These are phyloP conservation scores for Monosporozyma siamensis DNA, from an alignment of 805 yeast genomes.

Conservation along the genomic window DNA sequence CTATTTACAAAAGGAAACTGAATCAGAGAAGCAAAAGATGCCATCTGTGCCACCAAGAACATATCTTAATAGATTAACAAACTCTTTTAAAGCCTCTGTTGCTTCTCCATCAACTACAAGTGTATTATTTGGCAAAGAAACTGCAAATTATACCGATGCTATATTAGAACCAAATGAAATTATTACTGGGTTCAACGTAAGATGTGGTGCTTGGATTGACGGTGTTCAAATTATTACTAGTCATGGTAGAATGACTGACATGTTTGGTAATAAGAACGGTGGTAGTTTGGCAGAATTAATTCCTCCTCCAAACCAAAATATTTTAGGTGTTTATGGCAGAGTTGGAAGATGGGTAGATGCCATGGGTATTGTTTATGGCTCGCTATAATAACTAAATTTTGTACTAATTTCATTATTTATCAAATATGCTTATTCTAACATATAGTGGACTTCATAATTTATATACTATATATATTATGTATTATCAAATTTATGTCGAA, in stretches of 20 bases:
- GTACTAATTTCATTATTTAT: too few relatives aligned
- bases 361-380: conserved; percentile 54
- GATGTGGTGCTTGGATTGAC: conserved; percentile 87
- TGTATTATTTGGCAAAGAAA: conserved; percentile 44
- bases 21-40: neutral
- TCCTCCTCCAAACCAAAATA: conserved; percentile 52
- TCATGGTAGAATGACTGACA: conserved; percentile 42
- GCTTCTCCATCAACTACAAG: conserved; percentile 5
- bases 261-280: conserved; percentile 65
- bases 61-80: conserved; percentile 29
- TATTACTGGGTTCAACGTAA: conserved; percentile 49
- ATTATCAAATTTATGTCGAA: neutral
- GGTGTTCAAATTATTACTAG: conserved; percentile 66
- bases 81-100: conserved; percentile 16
- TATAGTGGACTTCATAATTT: too few relatives aligned
- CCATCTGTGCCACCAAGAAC: conserved; percentile 44
- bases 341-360: conserved; percentile 65
- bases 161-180: conserved; percentile 47
- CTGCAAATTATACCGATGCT: conserved; percentile 45
- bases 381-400: conserved; percentile 3
- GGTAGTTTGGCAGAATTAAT: conserved; percentile 48
- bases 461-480: neutral
- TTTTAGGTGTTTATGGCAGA: conserved; percentile 69
- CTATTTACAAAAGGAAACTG: conserved; percentile 20
- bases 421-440: too few relatives aligned